Conservation (phyloP, 2,329 filamentous ascomycete genomes). For the Periconia sp. region DNA sequence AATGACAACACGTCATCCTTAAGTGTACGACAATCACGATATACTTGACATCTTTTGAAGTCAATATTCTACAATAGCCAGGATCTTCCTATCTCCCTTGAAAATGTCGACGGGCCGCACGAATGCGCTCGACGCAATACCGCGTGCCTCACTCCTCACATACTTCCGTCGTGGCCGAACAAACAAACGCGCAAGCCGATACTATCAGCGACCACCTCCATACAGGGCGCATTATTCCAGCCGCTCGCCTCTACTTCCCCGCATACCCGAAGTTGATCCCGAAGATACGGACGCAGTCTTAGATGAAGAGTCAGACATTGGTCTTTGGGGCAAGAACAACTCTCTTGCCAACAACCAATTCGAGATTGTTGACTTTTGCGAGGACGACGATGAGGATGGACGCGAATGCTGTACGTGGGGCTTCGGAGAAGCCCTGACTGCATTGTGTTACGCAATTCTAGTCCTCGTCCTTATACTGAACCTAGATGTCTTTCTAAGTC, state of each 20-base stretch:
- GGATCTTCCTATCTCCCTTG: not conserved
- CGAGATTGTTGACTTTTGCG: too few relatives aligned
- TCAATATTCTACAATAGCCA: too few relatives aligned
- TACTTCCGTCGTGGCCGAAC: conserved; percentile 13
- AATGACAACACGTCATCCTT: conserved; percentile 9
- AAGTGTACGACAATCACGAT: conserved; percentile 5
- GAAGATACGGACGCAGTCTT: not conserved
- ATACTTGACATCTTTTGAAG: not conserved
- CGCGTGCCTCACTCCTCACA: conserved; percentile 18
- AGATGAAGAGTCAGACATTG: conserved; percentile 18
- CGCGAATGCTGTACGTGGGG: not conserved
- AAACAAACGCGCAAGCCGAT: not conserved
- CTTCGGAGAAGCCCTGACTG: not conserved
- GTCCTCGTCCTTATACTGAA: conserved; percentile 12
- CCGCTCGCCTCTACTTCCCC: conserved; percentile 3
- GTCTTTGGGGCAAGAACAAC: conserved; percentile 20
- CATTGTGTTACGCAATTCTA: conserved; percentile 5
- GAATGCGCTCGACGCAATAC: conserved; percentile 13
- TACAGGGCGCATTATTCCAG: not conserved
- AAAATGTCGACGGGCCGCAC: conserved; percentile 8
- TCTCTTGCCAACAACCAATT: not conserved
- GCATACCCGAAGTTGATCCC: conserved; percentile 6
- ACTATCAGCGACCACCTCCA: not conserved
- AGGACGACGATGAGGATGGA: not conserved
- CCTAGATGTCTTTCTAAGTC: conserved; percentile 7